Evolutionary conservation across 23 red algal genomes (phyloP).

Genomic region (Gracilaria caudata): DNA sequence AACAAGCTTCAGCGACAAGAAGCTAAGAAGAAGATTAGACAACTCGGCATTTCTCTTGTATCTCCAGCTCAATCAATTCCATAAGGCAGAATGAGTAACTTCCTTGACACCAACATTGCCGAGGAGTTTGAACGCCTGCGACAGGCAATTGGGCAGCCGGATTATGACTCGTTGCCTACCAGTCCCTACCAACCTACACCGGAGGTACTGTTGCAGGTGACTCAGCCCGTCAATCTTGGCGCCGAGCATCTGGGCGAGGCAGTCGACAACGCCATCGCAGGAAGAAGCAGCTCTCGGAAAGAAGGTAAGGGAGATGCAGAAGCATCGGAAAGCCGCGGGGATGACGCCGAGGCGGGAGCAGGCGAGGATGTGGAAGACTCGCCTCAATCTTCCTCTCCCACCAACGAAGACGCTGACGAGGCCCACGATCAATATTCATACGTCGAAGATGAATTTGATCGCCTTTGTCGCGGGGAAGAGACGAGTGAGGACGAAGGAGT

Average conservation of each 20-base stretch:
- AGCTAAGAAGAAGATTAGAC: not conserved
- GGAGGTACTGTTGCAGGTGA: not conserved
- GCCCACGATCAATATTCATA: not conserved
- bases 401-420: not conserved
- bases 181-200: not conserved
- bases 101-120: not conserved
- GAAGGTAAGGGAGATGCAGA: not conserved
- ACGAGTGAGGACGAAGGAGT: not conserved
- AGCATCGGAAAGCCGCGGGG: not conserved
- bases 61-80: not conserved
- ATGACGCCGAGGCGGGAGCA: too few relatives aligned
- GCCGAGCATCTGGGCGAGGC: constrained; percentile 10
- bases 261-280: not conserved
- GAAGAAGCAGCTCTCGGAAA: not conserved
- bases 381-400: not conserved
- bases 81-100: not conserved
- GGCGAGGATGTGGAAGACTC: not conserved
- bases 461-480: not conserved
- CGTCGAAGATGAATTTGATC: not conserved
- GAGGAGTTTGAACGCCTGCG: constrained; percentile 2
- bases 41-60: not conserved
- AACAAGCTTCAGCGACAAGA: constrained; percentile 10
- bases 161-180: not conserved
- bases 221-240: not conserved
- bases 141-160: not conserved